Evolutionary conservation across 805 yeast species (phyloP), one percentile per base, ranked within the genome.

Genomic region (Saccharomyces cerevisiae): DNA sequence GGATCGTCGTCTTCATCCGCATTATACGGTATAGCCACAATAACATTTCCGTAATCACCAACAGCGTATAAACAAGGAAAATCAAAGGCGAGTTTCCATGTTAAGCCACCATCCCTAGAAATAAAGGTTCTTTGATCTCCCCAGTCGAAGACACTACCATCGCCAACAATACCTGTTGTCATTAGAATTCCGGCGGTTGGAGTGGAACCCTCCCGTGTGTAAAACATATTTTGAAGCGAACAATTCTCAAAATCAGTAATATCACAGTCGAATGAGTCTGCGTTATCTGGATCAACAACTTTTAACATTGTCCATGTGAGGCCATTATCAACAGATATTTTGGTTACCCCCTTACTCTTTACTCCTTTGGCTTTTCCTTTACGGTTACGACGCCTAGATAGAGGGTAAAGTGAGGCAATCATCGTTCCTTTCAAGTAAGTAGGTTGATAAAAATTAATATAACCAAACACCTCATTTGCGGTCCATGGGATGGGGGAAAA

Each of bases 41-140:
- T 77, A 10, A 89, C 68, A 62, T 88, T 86, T 32, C 96, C 96
- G 55, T 79, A 80, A 68, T 89, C 95, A 49, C 92, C 96, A 70
- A 82, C 83, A 1, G 82, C 76, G 57, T 79, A 81, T 2, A 75
- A 56, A 41, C 80, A 74, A 2, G 87, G 79, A 47, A 75, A 77
- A 27, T 80, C 79, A 13, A 81, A 61, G 1, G 82, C 79, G 53
- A 73, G 65, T 28, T 70, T 68, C 96, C 96, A 89, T 0, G 85
- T 72, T n/a, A 75, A 63, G 28, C 96, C 96, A 27, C 88, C 90
- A 71, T 89, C 89, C 54, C 85, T 72, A 0, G 96, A 85, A 6
- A 87, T 65, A 65, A 74, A 89, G 1, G 94, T 81, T 51, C 71
- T 71, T 6, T 51, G 51, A 13, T 57, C 55, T 6, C 50, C 54